phyloP scores from a whole-genome alignment of 176 grass and related monocot species.

The Eleusine indica region DNA sequence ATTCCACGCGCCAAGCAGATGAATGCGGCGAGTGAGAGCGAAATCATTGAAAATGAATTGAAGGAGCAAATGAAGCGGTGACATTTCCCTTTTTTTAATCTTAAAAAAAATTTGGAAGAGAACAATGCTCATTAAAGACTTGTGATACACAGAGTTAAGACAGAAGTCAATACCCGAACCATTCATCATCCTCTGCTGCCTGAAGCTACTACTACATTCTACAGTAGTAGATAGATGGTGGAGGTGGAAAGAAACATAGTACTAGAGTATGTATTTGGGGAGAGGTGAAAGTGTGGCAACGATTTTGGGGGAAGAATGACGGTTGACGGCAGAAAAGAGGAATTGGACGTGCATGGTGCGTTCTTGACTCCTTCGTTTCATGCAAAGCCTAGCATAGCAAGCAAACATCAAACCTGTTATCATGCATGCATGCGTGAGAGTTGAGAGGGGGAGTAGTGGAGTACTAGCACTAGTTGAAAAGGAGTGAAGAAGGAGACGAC shows the following conservation, averaged over 20 bases:
- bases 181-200: constrained; percentile 70
- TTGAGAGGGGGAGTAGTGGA: too few relatives aligned
- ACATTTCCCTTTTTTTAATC: neutral
- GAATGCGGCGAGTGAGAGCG: neutral
- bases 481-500: neutral
- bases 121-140: constrained; percentile 30
- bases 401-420: constrained; percentile 43
- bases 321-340: constrained; percentile 29
- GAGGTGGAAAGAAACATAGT: neutral
- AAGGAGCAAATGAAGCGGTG: neutral
- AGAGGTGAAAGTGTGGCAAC: too few relatives aligned
- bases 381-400: constrained; percentile 42
- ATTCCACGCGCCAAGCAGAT: constrained; percentile 1
- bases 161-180: constrained; percentile 99
- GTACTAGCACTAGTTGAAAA: too few relatives aligned
- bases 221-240: too few relatives aligned
- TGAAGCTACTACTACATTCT: constrained; percentile 24
- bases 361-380: constrained; percentile 81
- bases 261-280: too few relatives aligned
- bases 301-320: neutral
- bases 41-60: too few relatives aligned
- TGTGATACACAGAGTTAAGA: constrained; percentile 36
- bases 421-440: too few relatives aligned
- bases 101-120: neutral
- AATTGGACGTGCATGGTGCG: constrained; percentile 65